phyloP scores from a whole-genome alignment of 805 yeast species.

The Allodekkera sacchari region DNA sequence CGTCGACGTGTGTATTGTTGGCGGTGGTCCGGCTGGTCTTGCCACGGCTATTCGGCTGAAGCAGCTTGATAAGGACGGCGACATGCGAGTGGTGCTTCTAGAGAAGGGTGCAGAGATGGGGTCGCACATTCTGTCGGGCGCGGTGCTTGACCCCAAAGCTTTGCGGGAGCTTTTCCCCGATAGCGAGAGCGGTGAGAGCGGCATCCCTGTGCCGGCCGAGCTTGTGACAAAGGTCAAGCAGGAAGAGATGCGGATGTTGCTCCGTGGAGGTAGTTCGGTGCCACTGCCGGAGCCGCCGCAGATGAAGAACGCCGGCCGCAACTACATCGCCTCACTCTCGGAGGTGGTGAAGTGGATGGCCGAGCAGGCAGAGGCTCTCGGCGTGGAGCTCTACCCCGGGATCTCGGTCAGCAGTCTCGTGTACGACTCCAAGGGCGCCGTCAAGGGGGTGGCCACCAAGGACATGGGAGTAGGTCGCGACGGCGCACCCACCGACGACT shows the following conservation, averaged over 20 bases:
- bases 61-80: slow-evolving; percentile 65
- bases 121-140: slow-evolving; percentile 87
- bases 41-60: slow-evolving; percentile 88
- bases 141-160: slow-evolving; percentile 87
- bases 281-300: slow-evolving; percentile 93
- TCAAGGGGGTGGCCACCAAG: slow-evolving; percentile 87
- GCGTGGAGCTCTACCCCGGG: slow-evolving; percentile 90
- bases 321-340: slow-evolving; percentile 77
- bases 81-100: slow-evolving; percentile 73
- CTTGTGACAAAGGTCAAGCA: slow-evolving; percentile 64
- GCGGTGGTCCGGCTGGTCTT: slow-evolving; percentile 97
- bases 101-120: slow-evolving; percentile 95
- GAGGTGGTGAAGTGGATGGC: slow-evolving; percentile 75
- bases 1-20: slow-evolving; percentile 92
- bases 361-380: slow-evolving; percentile 85
- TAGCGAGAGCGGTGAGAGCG: slow-evolving; percentile 42
- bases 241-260: slow-evolving; percentile 67
- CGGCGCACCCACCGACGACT: slow-evolving; percentile 73
- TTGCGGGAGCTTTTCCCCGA: slow-evolving; percentile 76
- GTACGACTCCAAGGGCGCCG: slow-evolving; percentile 50
- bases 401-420: slow-evolving; percentile 77
- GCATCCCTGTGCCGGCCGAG: slow-evolving; percentile 73
- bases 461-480: slow-evolving; percentile 78
- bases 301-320: slow-evolving; percentile 70
- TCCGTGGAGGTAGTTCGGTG: slow-evolving; percentile 42